A percentile compares a stretch with the other conserved stretches of the same genome.
phyloP scores from a whole-genome alignment of 1,284 basidiomycete genomes.

The Ganoderma resinaceum region DNA sequence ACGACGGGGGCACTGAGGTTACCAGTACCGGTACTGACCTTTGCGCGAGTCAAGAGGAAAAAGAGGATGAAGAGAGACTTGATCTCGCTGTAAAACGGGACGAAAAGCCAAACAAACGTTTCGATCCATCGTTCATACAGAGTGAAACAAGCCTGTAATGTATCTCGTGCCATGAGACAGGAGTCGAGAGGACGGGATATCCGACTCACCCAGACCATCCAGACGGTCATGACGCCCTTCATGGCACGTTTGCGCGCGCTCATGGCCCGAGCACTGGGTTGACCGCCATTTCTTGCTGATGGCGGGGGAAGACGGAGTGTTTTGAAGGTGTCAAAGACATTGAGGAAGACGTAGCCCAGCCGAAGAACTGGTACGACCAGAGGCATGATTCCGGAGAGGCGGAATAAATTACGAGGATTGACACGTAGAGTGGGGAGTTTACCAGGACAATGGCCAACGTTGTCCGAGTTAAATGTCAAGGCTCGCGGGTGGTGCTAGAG shows the following conservation, averaged over 20 bases:
- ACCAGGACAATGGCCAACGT: background rate
- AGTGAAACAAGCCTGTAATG: slow-evolving; percentile 59
- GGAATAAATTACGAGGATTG: slow-evolving; percentile 13
- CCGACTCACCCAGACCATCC: slow-evolving; percentile 79
- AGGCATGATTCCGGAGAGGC: slow-evolving; percentile 54
- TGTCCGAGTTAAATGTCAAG: slow-evolving; percentile 8
- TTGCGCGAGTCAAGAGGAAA: slow-evolving; percentile 74
- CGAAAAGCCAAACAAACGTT: slow-evolving; percentile 65
- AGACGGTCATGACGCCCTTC: slow-evolving; percentile 82
- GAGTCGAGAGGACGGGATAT: slow-evolving; percentile 2
- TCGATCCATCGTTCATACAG: slow-evolving; percentile 72
- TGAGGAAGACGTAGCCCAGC: slow-evolving; percentile 73
- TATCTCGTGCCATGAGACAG: slow-evolving; percentile 1
- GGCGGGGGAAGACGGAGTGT: slow-evolving; percentile 71
- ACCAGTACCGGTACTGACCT: slow-evolving; percentile 52
- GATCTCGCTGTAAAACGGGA: slow-evolving; percentile 82
- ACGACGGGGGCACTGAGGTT: background rate
- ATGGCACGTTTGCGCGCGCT: slow-evolving; percentile 80
- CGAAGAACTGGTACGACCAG: slow-evolving; percentile 73
- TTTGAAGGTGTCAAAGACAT: slow-evolving; percentile 85
- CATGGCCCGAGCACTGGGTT: slow-evolving; percentile 68
- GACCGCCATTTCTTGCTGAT: slow-evolving; percentile 64
- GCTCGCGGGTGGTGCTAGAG: slow-evolving; percentile 11
- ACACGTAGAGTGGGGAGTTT: slow-evolving; percentile 15
- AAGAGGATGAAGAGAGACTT: slow-evolving; percentile 75